phyloP scores from a whole-genome alignment of 2,329 filamentous ascomycete genomes.

The Colletotrichum paranaense region DNA sequence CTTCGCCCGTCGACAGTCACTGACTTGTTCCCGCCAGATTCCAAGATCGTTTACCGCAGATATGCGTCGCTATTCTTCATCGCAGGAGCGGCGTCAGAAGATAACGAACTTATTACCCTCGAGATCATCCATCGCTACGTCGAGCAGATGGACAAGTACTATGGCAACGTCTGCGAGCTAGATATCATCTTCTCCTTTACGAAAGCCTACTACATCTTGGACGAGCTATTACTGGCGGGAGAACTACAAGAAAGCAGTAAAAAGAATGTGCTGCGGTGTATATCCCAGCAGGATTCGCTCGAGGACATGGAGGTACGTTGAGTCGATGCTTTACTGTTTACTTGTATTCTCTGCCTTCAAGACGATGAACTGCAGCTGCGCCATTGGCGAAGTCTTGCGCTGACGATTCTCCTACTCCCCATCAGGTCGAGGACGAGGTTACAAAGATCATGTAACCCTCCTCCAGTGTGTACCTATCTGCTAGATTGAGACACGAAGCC shows the following conservation, averaged over 20 bases:
- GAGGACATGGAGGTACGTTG: slow-evolving; percentile 98
- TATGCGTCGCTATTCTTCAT: slow-evolving; percentile 99
- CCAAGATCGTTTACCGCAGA: slow-evolving; percentile 97
- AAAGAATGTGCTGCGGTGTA: slow-evolving; percentile 97
- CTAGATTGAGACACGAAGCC: slow-evolving; percentile 22
- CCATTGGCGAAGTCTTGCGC: slow-evolving; percentile 44
- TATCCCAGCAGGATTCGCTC: slow-evolving; percentile 95
- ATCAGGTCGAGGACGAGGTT: slow-evolving; percentile 88
- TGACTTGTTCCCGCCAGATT: slow-evolving; percentile 69
- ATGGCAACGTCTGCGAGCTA: slow-evolving; percentile 98
- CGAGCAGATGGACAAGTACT: slow-evolving; percentile 99
- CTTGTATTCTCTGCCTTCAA: slow-evolving; percentile 1
- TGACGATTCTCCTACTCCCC: slow-evolving; percentile 57
- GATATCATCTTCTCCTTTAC: slow-evolving; percentile 99
- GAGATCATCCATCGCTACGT: slow-evolving; percentile 99
- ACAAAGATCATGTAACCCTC: slow-evolving; percentile 84
- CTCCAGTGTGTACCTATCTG: slow-evolving; percentile 28
- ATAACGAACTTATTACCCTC: slow-evolving; percentile 98
- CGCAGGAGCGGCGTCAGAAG: slow-evolving; percentile 93
- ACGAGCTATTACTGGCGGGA: slow-evolving; percentile 93
- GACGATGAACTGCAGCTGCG: slow-evolving; percentile 20
- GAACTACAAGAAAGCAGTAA: slow-evolving; percentile 99
- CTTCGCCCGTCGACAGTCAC: background rate
- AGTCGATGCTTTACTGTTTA: background rate
- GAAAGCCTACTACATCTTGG: slow-evolving; percentile 98